Base-by-base conservation (phyloP, 2,329 filamentous ascomycete genomes). In the Claviceps sp. region DNA sequence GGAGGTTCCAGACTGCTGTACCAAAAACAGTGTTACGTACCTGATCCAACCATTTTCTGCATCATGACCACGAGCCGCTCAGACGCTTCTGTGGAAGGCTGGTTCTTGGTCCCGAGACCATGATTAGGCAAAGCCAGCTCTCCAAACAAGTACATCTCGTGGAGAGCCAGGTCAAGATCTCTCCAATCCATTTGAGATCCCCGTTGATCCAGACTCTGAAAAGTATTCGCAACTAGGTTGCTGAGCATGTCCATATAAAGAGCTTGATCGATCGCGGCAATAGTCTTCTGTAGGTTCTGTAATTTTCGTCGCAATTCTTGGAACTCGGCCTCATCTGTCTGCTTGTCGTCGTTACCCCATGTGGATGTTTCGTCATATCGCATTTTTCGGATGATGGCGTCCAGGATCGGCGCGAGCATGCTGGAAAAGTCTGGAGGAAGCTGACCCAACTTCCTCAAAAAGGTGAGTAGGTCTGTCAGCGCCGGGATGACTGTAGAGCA, bases 251-350 rank as follows among this genome's bases (percentile, higher is more conserved):
- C 84, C 62, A 96, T 85, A 65, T 95, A 97, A 34, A 97, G 78
- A 43, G 74, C 72, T 67, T 97, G 88, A 63, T 97, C 88, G 49
- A 95, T 87, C 9, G 85, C 84, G 16, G 93, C 90, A 50, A 97
- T 84, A 42, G 86, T 89, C 72, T 96, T 94, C 66, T 98, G 93
- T 43, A 98, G 73, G 42, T 89, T 84, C 66, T 95, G 88, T 47
- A 98, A 74, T 59, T 88, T 81, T 66, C 95, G 94, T 54, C 94
- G 82, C 51, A 98, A 76, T 60, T 98, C 93, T 63, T 95, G 87
- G 60, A 98, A 98, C 65, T 98, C 93, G 26, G 91, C 93, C 69
- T 98, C 93, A 61, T 97, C 93, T 2, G 89, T 95, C 66, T 95
- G 85, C 60, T 95, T 90, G 60, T 95, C 89, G 63, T 96, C 90